A percentile compares a stretch with the other conserved stretches of the same genome.
Evolutionary conservation across 1,139 yeast species (phyloP).

Genomic region (Kluyveromyces sp.): DNA sequence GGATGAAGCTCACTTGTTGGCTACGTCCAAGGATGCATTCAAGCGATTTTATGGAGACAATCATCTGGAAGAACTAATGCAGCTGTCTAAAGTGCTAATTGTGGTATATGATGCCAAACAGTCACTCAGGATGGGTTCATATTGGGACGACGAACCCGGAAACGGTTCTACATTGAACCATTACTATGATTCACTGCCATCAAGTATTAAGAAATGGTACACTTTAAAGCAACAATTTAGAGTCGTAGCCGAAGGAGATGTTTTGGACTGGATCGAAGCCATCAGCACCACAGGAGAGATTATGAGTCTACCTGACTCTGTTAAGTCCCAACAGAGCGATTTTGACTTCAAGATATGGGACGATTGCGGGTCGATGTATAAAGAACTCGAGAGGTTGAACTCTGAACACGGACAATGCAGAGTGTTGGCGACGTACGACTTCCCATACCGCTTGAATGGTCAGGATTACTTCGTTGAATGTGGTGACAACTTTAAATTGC

Average conservation of each 20-base stretch:
- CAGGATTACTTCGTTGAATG: conserved; percentile 38
- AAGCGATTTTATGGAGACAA: conserved; percentile 38
- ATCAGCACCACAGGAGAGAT: conserved; percentile 33
- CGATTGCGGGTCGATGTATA: conserved; percentile 36
- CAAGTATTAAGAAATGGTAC: conserved; percentile 21
- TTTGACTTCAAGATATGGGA: conserved; percentile 38
- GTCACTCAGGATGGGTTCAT: conserved; percentile 38
- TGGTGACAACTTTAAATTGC: conserved; percentile 35
- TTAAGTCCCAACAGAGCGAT: conserved; percentile 8
- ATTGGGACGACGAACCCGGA: conserved; percentile 32
- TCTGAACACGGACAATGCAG: conserved; percentile 34
- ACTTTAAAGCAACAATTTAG: conserved; percentile 36
- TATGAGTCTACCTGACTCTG: conserved; percentile 28
- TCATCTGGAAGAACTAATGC: conserved; percentile 35
- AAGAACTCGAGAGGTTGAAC: conserved; percentile 27
- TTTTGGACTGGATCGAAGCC: conserved; percentile 35
- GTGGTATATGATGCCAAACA: conserved; percentile 39
- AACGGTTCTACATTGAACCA: conserved; percentile 30
- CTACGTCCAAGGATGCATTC: conserved; percentile 38
- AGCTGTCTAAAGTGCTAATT: conserved; percentile 33
- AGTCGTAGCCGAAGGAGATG: conserved; percentile 35
- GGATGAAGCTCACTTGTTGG: conserved; percentile 39
- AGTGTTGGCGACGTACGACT: conserved; percentile 38
- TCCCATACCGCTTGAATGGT: conserved; percentile 38
- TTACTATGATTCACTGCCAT: conserved; percentile 15